A percentile compares a stretch with the other conserved stretches of the same genome.
Conservation (phyloP, 2,329 filamentous ascomycete species). For the Botrytis galanthina region DNA sequence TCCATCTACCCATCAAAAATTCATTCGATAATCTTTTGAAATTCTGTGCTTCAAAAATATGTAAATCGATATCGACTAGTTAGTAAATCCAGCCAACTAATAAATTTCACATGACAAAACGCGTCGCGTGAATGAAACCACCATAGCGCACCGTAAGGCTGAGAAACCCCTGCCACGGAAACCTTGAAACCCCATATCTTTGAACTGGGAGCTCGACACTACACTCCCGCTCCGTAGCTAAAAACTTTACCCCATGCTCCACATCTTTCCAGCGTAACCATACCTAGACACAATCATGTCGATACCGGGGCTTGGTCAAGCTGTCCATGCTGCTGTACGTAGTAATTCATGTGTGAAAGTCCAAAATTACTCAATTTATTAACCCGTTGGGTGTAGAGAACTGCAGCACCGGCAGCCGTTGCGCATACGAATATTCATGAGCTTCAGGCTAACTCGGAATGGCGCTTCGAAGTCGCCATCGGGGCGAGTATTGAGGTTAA, state of each 20-base stretch:
- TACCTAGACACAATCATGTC: slow-evolving; percentile 53
- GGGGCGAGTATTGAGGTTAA: slow-evolving; percentile 52
- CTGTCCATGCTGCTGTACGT: slow-evolving; percentile 54
- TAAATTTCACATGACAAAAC: background rate
- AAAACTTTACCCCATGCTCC: slow-evolving; percentile 18
- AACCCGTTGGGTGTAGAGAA: slow-evolving; percentile 29
- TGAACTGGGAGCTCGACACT: slow-evolving; percentile 16
- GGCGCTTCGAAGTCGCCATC: slow-evolving; percentile 71
- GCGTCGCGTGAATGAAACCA: background rate
- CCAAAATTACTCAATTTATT: slow-evolving; percentile 13
- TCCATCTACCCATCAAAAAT: too few species aligned
- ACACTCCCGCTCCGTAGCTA: slow-evolving; percentile 12
- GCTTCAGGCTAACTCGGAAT: slow-evolving; percentile 68
- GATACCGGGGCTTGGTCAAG: slow-evolving; percentile 70
- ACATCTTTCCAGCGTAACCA: background rate
- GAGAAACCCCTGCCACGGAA: slow-evolving; percentile 7
- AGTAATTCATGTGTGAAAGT: slow-evolving; percentile 17
- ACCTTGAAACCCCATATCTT: slow-evolving; percentile 16
- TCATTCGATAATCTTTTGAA: background rate
- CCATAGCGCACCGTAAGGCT: slow-evolving; percentile 5
- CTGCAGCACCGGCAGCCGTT: slow-evolving; percentile 34
- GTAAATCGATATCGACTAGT: background rate
- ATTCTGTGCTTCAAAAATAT: background rate
- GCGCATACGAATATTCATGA: slow-evolving; percentile 47
- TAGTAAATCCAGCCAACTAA: background rate